These are phyloP conservation scores for Sequoiadendron giganteum DNA, from an alignment of 75 land plant genomes.

Conservation along the genomic window DNA sequence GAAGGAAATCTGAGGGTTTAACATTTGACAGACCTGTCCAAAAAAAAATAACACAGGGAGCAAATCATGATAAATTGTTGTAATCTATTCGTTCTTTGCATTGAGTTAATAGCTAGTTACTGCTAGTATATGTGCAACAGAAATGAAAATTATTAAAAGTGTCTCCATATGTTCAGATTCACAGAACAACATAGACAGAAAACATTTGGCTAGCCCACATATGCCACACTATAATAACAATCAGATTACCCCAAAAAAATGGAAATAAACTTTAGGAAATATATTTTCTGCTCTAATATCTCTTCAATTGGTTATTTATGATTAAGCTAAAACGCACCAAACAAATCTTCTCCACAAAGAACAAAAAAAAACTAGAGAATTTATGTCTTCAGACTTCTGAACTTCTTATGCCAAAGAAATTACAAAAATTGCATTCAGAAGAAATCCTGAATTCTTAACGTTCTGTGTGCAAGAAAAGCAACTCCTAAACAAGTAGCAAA, in stretches of 20 bases:
- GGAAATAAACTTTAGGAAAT: neutral
- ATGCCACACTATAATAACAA: neutral
- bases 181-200: neutral
- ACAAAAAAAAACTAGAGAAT: neutral
- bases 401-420: neutral
- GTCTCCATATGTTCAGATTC: neutral
- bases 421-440: neutral
- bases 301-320: neutral
- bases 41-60: neutral
- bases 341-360: neutral
- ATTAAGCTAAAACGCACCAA: neutral
- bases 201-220: neutral
- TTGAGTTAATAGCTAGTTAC: neutral
- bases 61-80: neutral
- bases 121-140: neutral
- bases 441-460: neutral
- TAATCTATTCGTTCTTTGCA: neutral
- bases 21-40: conserved; percentile 68
- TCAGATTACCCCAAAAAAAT: neutral
- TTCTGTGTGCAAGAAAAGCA: neutral
- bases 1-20: conserved; percentile 78
- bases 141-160: neutral
- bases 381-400: neutral
- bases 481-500: neutral
- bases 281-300: neutral